These are phyloP conservation scores for Neltuma alba DNA, from an alignment of 306 rosid species.

Conservation along the genomic window DNA sequence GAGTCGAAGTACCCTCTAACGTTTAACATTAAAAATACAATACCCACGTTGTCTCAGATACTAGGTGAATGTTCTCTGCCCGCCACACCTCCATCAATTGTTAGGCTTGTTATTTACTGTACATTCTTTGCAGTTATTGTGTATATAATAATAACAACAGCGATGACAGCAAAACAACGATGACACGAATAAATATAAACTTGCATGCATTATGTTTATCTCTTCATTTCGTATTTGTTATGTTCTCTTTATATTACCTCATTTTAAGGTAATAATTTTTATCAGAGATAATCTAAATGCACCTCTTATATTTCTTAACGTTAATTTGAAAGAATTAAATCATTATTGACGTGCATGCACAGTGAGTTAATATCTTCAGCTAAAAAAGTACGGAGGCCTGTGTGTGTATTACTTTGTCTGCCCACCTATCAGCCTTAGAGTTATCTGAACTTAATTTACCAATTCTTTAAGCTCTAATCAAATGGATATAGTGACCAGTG, in stretches of 20 bases:
- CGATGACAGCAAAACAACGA: no score
- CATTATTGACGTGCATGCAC: background rate
- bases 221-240: background rate
- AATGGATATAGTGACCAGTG: background rate
- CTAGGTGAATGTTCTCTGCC: background rate
- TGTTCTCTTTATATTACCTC: background rate
- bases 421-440: background rate
- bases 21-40: background rate
- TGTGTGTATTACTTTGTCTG: background rate
- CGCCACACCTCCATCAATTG: background rate
- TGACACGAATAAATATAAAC: background rate
- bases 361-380: background rate
- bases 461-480: background rate
- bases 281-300: no score
- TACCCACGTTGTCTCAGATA: background rate
- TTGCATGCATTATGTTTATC: background rate
- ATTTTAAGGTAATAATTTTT: no score
- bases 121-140: background rate
- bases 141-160: background rate
- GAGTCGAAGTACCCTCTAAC: background rate
- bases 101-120: background rate
- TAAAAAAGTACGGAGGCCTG: background rate
- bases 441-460: background rate
- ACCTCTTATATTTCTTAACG: background rate
- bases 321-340: background rate